Percentiles rank a stretch among this genome's conserved stretches.
phyloP scores from a whole-genome alignment of 768 basidiomycete species.

The Hortiboletus flavorubellus region DNA sequence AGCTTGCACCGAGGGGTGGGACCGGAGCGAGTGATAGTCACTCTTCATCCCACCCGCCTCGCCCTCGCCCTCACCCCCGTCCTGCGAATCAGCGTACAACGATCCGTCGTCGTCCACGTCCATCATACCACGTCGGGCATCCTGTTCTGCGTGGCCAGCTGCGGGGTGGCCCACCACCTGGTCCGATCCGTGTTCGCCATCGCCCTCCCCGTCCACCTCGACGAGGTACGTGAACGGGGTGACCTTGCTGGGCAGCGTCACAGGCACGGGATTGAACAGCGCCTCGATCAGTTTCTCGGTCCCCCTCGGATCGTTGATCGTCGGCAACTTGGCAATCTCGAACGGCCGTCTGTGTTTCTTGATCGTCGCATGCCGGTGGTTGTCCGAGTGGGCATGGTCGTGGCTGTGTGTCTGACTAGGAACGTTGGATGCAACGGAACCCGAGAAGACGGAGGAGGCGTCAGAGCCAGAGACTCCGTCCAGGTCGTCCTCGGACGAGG shows the following conservation, averaged over 20 bases:
- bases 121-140: not conserved
- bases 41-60: constrained; percentile 14
- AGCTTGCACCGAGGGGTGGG: constrained; percentile 21
- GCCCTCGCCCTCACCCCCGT: not conserved
- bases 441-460: constrained; percentile 22
- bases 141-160: not conserved
- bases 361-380: not conserved
- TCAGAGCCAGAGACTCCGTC: constrained; percentile 13
- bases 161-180: not conserved
- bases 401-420: not conserved
- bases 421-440: not conserved
- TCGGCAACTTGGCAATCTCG: constrained; percentile 41
- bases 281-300: constrained; percentile 77
- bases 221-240: constrained; percentile 39
- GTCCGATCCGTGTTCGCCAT: constrained; percentile 6
- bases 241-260: constrained; percentile 26
- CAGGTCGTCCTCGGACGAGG: constrained; percentile 23
- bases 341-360: constrained; percentile 28
- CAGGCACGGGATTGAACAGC: constrained; percentile 69
- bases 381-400: not conserved
- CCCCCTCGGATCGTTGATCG: constrained; percentile 55
- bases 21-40: constrained; percentile 31
- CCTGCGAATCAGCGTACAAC: constrained; percentile 23
- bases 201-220: constrained; percentile 25
- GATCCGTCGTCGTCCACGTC: constrained; percentile 18